Base-by-base conservation (phyloP, 305 asterid species). In the Andrographis paniculata region DNA sequence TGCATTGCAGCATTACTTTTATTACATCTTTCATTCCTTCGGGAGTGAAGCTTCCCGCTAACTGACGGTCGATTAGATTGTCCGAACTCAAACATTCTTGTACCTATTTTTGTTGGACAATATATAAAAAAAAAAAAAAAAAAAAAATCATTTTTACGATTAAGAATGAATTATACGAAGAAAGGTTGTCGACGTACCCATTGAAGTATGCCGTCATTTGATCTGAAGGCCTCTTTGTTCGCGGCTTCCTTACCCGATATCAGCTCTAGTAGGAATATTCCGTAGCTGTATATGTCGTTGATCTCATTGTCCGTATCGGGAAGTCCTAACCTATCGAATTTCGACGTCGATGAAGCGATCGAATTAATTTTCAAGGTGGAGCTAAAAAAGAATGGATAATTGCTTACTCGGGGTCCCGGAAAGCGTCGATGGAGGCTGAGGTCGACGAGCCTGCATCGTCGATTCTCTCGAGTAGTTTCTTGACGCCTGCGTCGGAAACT, bases 401-500 rank as follows among this genome's bases (percentile, higher is more conserved):
- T 14, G 4, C 55, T 71, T 85, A 81, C 95, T 72, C 91, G 54
- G 95, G 95, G 70, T 78, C 93, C 43, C 53, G 56, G 54, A 76
- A 78, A 50, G 64, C 73, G 35, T 55, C 68, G 60, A 63, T 50
- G 58, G 71, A 46, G 50, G 50, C 59, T 20, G 76, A 59, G 28
- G 53, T 42, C 45, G 87, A 76, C 14, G 84, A 67, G 56, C 74
- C 60, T 11, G 71, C 74, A 56, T 64, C 66, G 27, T 62, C 79
- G 14, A 59, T 59, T 59, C 55, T 67, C 37, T 63, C 63, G 5
- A 77, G 73, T 27, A 84, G 61, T 36, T 44, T 69, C 2, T 43
- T 60, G n/a, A 80, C 43, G 28, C 93, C 88, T 40, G 75, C 84
- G 61, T 80, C 95, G 41, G 88, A 68, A 55, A 84, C 88, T 68